phyloP scores from a whole-genome alignment of 352 stramenopile species.

The Sclerospora graminicola region DNA sequence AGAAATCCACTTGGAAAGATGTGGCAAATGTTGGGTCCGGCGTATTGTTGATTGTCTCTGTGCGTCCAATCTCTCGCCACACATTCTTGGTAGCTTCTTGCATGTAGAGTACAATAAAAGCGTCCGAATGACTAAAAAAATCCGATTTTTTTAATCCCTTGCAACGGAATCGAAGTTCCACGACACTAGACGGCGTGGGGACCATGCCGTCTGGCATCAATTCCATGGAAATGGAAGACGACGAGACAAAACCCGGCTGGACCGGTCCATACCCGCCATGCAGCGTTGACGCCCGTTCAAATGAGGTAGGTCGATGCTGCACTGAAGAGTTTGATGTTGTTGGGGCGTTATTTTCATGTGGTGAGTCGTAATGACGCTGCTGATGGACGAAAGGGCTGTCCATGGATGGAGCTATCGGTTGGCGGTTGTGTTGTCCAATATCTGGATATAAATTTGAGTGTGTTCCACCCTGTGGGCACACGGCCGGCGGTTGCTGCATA shows the following conservation, averaged over 20 bases:
- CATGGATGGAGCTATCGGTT: constrained; percentile 4
- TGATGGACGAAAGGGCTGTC: constrained; percentile 10
- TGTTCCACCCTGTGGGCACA: too few relatives aligned
- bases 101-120: constrained; percentile 66
- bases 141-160: constrained; percentile 64
- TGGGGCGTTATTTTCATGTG: not conserved
- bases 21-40: constrained; percentile 61
- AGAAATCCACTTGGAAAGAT: constrained; percentile 61
- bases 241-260: constrained; percentile 13
- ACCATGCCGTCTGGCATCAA: constrained; percentile 15
- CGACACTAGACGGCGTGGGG: constrained; percentile 38
- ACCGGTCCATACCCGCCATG: constrained; percentile 38
- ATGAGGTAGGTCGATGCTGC: constrained; percentile 8
- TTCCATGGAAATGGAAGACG: constrained; percentile 12
- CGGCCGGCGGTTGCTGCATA: constrained; percentile 11
- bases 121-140: constrained; percentile 58
- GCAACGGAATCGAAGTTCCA: constrained; percentile 61
- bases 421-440: constrained; percentile 7
- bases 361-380: not conserved
- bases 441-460: constrained; percentile 23
- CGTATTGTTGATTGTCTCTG: constrained; percentile 64
- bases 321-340: not conserved
- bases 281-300: constrained; percentile 14
- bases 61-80: constrained; percentile 68
- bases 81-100: constrained; percentile 30